Base-by-base conservation (phyloP, 1,139 yeast genomes). In the Yamadazyma kanchanaburiensis region DNA sequence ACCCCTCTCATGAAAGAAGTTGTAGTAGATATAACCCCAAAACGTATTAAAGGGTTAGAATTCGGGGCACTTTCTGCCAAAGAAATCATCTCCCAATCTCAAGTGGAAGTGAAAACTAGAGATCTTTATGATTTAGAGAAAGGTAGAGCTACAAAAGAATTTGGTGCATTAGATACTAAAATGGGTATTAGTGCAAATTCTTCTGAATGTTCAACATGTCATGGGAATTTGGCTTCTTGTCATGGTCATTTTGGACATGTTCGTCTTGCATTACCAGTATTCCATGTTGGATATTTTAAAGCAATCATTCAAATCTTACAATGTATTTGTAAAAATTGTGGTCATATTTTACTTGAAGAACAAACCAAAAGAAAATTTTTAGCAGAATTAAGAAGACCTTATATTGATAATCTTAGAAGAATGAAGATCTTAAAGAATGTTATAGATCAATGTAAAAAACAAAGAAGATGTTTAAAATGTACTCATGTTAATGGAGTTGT, bases 231-330 rank as follows among this genome's bases (percentile, higher is more conserved):
- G 47, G 96, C 96, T 0, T 77, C 95, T 2, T 94, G 99, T 55
- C 96, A 91, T 59, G 99, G 99, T 32, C 99, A 94, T 61, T 94
- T 94, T 55, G 99, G 99, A 25, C 95, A 94, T 51, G 77, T 94
- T 41, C 77, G 87, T 45, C 70, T 94, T 32, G 96, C 97, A 0
- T 66, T 94, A 29, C 99, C 99, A 2, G 97, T 89, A 12, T 94
- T 91, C 62, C 98, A 94, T 53, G 94, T 91, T 26, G 99, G 99
- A 5, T 94, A 88, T 55, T 91, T 94, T 70, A 91, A 89, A 55
- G 81, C 94, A 23, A 85, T 87, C 22, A 85, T 94, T 42, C 83
- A 80, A 49, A 89, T 94, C 30, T 64, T 94, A 34, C 98, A 94
- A 57, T 78, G 86, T 37, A 81, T 94, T 40, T 94, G 99, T 68